Evolutionary conservation across 805 yeast genomes (phyloP), one percentile per base, ranked within the genome.

Genomic region (Tetrapisispora namnaoensis): DNA sequence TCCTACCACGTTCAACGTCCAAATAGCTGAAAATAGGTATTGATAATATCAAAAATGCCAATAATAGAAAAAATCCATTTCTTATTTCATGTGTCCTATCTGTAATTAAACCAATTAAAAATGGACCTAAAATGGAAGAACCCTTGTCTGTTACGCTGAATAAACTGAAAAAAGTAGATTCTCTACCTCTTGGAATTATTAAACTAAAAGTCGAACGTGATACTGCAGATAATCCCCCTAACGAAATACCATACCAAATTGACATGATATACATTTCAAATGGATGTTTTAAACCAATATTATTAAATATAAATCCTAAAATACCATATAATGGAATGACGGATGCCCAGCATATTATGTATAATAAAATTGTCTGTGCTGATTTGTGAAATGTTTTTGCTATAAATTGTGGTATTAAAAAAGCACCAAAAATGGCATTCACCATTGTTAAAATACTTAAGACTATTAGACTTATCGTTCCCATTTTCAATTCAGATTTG

Each of bases 71-170:
- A 60, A 85, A 86, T 14, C 88, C 77, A 58, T 82, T 80, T 43
- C 93, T 70, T 47, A 85, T 82, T 51, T 84, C 80, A 60, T 85
- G 91, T 0, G 88, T 82, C 49, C 67, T 68, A 65, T 86, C 89
- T 4, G 86, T 81, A 45, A 86, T 75, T 51, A 84, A 50, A 0
- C 89, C 93, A n/a, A 85, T 78, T 20, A 84, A 56, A 4, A 80
- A 65, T 0, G 95, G 93, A 0, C 95, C 93, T 28, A 85, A 54
- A 4, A 85, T 77, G 0, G 87, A 80, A 4, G 87, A 80, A 2
- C 93, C 91, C 59, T 86, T 85, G 63, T 85, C 93, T 1, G 95
- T 86, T 37, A 85, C 79, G 38, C 86, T 77, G 63, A 80, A 86
- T 40, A 85, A 68, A 14, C 91, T 82, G 65, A 86, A 85, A 59